Evolutionary conservation across 2,329 filamentous ascomycete species (phyloP).

Genomic region (Pseudocercospora macadamiae): DNA sequence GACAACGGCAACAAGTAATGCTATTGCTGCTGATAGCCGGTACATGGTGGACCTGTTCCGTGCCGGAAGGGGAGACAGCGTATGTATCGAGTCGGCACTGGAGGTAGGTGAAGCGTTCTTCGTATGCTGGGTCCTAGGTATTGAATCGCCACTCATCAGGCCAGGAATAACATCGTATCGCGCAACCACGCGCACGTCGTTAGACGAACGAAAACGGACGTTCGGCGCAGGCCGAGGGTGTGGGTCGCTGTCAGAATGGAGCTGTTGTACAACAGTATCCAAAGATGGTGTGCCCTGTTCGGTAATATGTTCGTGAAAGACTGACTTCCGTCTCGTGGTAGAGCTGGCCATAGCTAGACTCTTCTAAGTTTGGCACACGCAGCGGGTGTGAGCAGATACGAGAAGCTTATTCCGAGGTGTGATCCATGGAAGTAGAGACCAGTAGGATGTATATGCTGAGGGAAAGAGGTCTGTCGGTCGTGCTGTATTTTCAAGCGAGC

Average conservation of each 20-base stretch:
- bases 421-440: not conserved
- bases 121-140: not conserved
- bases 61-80: constrained; percentile 25
- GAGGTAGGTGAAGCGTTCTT: not conserved
- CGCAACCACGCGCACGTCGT: constrained; percentile 33
- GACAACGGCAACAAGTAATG: constrained; percentile 33
- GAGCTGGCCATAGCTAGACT: constrained; percentile 10
- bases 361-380: constrained; percentile 17
- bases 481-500: not conserved
- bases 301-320: constrained; percentile 14
- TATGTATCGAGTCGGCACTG: constrained; percentile 10
- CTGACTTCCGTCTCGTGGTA: constrained; percentile 11
- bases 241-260: too few relatives aligned
- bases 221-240: constrained; percentile 14
- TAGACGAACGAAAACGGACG: constrained; percentile 35
- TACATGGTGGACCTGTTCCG: constrained; percentile 30
- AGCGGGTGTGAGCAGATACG: constrained; percentile 14
- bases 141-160: constrained; percentile 15
- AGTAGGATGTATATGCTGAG: not conserved
- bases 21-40: constrained; percentile 30
- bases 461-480: not conserved
- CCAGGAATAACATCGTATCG: constrained; percentile 24
- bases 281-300: constrained; percentile 2
- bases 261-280: too few relatives aligned
- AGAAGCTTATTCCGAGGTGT: constrained; percentile 17